A percentile compares a stretch with the other conserved stretches of the same genome.
phyloP scores from a whole-genome alignment of 2,329 filamentous ascomycete species.

The Fusarium goolgardi region DNA sequence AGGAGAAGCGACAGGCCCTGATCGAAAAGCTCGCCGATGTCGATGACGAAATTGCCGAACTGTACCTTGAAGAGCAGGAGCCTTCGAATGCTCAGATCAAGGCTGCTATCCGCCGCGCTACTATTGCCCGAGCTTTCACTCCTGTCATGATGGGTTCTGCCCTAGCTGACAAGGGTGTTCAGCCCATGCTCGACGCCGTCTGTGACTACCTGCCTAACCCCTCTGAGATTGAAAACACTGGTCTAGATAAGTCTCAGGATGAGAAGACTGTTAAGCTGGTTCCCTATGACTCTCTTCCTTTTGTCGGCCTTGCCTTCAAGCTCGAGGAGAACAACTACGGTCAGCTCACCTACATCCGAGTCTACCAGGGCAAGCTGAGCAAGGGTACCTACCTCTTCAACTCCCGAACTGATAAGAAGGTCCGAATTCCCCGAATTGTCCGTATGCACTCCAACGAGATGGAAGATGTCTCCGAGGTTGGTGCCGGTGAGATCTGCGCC shows the following conservation, averaged over 20 bases:
- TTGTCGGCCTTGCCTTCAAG: slow-evolving; percentile 97
- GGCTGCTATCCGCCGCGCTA: slow-evolving; percentile 89
- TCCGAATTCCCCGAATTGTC: slow-evolving; percentile 96
- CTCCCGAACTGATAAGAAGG: slow-evolving; percentile 92
- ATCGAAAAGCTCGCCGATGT: slow-evolving; percentile 97
- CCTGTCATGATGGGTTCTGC: slow-evolving; percentile 98
- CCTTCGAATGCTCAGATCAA: slow-evolving; percentile 88
- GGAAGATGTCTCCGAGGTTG: slow-evolving; percentile 94
- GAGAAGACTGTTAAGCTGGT: slow-evolving; percentile 88
- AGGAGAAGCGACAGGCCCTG: slow-evolving; percentile 84
- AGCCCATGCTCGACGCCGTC: slow-evolving; percentile 96
- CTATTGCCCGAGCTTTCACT: slow-evolving; percentile 89
- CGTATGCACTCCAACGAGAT: slow-evolving; percentile 99
- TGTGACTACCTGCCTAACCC: slow-evolving; percentile 97
- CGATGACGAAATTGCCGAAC: slow-evolving; percentile 95
- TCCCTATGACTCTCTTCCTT: slow-evolving; percentile 92
- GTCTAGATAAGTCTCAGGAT: slow-evolving; percentile 81
- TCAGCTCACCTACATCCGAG: slow-evolving; percentile 97
- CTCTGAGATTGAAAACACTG: slow-evolving; percentile 86
- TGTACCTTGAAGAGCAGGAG: slow-evolving; percentile 88
- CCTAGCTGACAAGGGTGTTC: slow-evolving; percentile 91
- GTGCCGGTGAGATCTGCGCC: slow-evolving; percentile 96
- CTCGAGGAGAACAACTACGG: slow-evolving; percentile 99
- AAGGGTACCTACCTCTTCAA: slow-evolving; percentile 95
- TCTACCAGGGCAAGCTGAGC: slow-evolving; percentile 91